Percentiles rank a stretch among this genome's conserved stretches.
Evolutionary conservation across 495 filamentous ascomycete species (phyloP).

Genomic region (Hypoxylon rickii): DNA sequence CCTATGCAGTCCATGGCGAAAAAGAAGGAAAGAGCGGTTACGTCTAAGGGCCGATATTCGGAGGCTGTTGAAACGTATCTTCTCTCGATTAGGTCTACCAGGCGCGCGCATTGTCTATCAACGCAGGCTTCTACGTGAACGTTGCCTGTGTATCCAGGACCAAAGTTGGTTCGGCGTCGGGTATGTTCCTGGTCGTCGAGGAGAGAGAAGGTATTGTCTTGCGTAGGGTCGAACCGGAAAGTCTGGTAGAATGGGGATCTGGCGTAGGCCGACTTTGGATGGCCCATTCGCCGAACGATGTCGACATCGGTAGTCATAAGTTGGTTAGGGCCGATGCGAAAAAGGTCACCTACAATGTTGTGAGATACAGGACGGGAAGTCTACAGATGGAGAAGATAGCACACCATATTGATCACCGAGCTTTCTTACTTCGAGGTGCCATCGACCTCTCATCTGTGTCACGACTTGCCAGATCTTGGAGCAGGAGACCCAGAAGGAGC

Average conservation of each 20-base stretch:
- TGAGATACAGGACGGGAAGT: neutral
- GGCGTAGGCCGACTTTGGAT: conserved; percentile 15
- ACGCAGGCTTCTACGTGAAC: conserved; percentile 20
- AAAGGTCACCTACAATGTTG: conserved; percentile 13
- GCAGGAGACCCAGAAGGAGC: conserved; percentile 18
- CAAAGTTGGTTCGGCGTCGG: conserved; percentile 20
- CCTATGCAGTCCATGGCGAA: conserved; percentile 31
- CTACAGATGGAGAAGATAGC: neutral
- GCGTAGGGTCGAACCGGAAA: conserved; percentile 24
- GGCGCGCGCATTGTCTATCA: conserved; percentile 12
- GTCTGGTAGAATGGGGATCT: conserved; percentile 23
- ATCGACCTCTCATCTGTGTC: conserved; percentile 18
- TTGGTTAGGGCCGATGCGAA: conserved; percentile 27
- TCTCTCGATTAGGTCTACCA: conserved; percentile 25
- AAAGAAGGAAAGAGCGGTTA: conserved; percentile 11
- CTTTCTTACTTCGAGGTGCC: conserved; percentile 18
- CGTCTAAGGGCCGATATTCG: conserved; percentile 12
- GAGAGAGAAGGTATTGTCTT: conserved; percentile 26
- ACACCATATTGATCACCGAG: conserved; percentile 25
- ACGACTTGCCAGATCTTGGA: conserved; percentile 20
- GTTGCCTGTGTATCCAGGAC: conserved; percentile 18
- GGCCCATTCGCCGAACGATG: conserved; percentile 26
- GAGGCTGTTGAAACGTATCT: conserved; percentile 21
- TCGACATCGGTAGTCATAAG: conserved; percentile 26
- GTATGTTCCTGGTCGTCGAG: conserved; percentile 24